A percentile compares a stretch with the other conserved stretches of the same genome.
Conservation (phyloP, 345 rosid species). For the Eucalyptus tenuipes region DNA sequence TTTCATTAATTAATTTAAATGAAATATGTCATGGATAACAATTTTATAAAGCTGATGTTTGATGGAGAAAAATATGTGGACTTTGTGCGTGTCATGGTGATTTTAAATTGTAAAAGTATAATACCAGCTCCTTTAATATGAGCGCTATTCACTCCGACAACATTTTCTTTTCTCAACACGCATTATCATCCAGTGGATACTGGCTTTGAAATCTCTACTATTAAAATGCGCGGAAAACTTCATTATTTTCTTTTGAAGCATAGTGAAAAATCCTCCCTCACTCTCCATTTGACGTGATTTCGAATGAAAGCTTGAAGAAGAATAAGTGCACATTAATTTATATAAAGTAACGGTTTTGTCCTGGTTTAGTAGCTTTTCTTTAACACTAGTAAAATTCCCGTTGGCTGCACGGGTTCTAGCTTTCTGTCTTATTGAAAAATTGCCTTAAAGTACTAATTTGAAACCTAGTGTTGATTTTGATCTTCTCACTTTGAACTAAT, state of each 20-base stretch:
- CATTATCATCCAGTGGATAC: not conserved
- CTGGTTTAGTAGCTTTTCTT: not conserved
- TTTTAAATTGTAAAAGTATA: not conserved
- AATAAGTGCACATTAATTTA: not conserved
- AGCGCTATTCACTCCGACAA: not conserved
- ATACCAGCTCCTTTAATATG: not conserved
- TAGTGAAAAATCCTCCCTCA: not conserved
- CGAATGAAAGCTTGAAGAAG: not conserved
- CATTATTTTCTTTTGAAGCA: not conserved
- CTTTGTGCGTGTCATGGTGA: not conserved
- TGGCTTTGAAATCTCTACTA: not conserved
- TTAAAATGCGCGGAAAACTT: not conserved
- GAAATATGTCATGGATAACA: not conserved
- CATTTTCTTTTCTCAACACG: not conserved
- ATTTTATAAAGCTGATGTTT: not conserved
- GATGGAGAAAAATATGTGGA: not conserved
- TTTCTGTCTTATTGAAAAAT: not conserved
- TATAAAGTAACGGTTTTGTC: not conserved
- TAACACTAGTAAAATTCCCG: not conserved
- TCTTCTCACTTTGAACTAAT: not conserved
- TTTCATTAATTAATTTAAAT: not conserved
- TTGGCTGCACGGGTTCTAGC: not conserved
- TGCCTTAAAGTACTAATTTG: not conserved
- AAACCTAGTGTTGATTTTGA: not conserved
- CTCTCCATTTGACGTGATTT: not conserved